phyloP scores from a whole-genome alignment of 306 rosid species.

The Vigna radiata region DNA sequence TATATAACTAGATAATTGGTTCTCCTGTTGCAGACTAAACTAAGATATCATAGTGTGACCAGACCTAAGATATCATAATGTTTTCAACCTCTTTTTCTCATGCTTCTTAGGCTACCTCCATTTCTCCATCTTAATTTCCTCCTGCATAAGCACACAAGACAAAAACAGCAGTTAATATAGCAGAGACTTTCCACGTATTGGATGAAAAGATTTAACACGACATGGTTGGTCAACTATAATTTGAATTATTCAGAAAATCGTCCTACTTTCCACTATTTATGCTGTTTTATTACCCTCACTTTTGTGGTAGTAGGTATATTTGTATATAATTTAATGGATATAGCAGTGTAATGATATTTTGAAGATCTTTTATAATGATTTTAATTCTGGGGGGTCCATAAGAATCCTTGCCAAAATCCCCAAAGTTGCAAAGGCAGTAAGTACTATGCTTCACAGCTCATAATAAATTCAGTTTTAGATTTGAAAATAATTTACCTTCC shows the following conservation, averaged over 20 bases:
- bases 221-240: neutral
- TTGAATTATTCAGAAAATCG: constrained; percentile 6
- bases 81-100: neutral
- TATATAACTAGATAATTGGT: constrained; percentile 17
- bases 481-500: neutral
- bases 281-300: neutral
- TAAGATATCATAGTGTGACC: constrained; percentile 24
- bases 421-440: neutral
- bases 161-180: constrained; percentile 12
- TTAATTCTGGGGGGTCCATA: neutral
- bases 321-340: neutral
- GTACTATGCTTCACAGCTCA: neutral
- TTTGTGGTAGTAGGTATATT: neutral
- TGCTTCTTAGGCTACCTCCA: constrained; percentile 33
- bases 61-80: neutral
- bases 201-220: constrained; percentile 16
- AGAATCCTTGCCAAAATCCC: neutral
- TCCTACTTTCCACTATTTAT: neutral
- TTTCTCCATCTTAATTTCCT: constrained; percentile 52
- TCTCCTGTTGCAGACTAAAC: constrained; percentile 35
- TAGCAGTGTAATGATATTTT: constrained; percentile 10
- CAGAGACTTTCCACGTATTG: neutral
- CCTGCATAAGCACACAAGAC: constrained; percentile 52
- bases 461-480: neutral
- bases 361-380: neutral